Conservation (phyloP, 1,139 yeast species). For the Protomyces macrosporus region DNA sequence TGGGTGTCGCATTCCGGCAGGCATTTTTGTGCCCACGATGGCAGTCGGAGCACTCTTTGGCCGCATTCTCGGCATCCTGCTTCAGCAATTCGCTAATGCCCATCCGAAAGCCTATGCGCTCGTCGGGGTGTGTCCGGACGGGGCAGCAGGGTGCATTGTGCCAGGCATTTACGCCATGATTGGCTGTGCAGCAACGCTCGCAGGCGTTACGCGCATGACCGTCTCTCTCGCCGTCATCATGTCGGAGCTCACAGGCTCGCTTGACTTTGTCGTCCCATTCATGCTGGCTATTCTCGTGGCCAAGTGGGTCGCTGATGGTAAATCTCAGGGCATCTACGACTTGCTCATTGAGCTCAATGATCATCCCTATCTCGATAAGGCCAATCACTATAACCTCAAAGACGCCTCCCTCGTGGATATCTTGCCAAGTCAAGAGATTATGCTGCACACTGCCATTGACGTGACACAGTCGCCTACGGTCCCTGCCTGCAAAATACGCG, state of each 20-base stretch:
- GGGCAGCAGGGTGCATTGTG: background rate
- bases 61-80: constrained; percentile 48
- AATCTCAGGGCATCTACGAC: constrained; percentile 25
- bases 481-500: background rate
- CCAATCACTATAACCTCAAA: background rate
- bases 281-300: constrained; percentile 29
- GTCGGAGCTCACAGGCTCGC: constrained; percentile 57
- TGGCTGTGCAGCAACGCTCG: constrained; percentile 64
- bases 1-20: constrained; percentile 61
- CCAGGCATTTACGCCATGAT: constrained; percentile 63
- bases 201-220: constrained; percentile 64
- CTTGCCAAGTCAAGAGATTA: constrained; percentile 8
- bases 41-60: constrained; percentile 65
- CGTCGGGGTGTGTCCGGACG: background rate
- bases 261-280: constrained; percentile 47
- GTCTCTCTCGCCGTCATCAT: constrained; percentile 50
- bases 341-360: constrained; percentile 19
- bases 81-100: constrained; percentile 42
- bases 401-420: constrained; percentile 4
- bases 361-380: constrained; percentile 14
- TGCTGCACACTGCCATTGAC: constrained; percentile 14
- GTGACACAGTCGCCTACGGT: background rate
- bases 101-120: background rate
- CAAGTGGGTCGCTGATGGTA: constrained; percentile 29
- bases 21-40: constrained; percentile 67